Percentiles rank a stretch among this genome's conserved stretches.
Evolutionary conservation across 305 asterid species (phyloP).

Genomic region (Withania somnifera): DNA sequence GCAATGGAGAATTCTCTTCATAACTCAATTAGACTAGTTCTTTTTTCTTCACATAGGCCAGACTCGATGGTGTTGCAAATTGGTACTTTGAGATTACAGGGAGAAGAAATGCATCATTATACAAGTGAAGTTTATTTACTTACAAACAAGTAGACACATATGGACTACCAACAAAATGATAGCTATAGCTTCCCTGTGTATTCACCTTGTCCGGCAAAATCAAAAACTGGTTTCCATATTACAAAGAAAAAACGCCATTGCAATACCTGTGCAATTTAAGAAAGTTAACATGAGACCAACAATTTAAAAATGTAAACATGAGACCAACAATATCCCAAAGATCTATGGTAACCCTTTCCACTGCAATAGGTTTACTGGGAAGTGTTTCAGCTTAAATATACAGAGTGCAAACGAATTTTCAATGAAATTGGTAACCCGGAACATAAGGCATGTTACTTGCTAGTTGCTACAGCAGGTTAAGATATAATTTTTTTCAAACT

Average conservation of each 20-base stretch:
- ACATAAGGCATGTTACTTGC: background rate
- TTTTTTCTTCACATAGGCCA: background rate
- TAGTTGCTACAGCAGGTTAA: background rate
- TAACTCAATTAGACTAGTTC: background rate
- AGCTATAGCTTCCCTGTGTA: background rate
- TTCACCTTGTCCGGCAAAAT: background rate
- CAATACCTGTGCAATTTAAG: constrained; percentile 53
- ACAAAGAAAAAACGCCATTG: constrained; percentile 57
- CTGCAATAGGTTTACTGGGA: background rate
- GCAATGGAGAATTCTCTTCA: background rate
- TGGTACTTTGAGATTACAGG: background rate
- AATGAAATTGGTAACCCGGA: background rate
- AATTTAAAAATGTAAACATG: background rate
- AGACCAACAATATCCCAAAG: background rate
- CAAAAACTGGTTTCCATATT: constrained; percentile 14
- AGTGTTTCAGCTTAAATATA: background rate
- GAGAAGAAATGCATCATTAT: background rate
- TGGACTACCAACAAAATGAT: background rate
- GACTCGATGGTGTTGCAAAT: background rate
- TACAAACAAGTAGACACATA: background rate
- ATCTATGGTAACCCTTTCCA: background rate
- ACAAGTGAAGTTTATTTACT: background rate
- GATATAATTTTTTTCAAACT: background rate
- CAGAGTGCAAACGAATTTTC: background rate
- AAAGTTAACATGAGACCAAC: background rate